Base-by-base conservation (phyloP, 2,329 filamentous ascomycete species). In the Dactylellina sp. region DNA sequence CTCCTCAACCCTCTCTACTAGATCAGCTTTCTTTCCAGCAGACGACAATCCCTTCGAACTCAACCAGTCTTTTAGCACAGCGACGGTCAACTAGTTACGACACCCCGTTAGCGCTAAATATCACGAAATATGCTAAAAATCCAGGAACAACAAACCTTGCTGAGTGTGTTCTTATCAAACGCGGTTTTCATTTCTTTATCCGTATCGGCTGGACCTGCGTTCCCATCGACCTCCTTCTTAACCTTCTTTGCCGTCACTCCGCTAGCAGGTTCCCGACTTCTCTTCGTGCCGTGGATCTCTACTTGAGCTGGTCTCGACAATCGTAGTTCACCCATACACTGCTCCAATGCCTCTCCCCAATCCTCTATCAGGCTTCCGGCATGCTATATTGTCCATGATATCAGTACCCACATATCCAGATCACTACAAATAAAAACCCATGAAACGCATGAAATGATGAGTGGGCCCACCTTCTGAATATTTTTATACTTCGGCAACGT, bases 401-500 rank as follows among this genome's bases (percentile, higher is more conserved):
- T 32, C 9, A 32, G 28, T 9, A 5, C 28, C 28, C 9, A 32
- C 9, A 32, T 32, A 4, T 32, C 5, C 9, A 32, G 28, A 32
- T 32, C n/a, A n/a, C n/a, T n/a, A n/a, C 39, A 7, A 3, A 37
- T 14, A 28, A 50, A n/a, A 52, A 24, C 62, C 39, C 77, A 42
- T 56, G 40, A 20, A 25, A 24, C 1, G 1, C 24, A 2, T 25
- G 4, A 2, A 28, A 50, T 9, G n/a, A n/a, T n/a, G n/a, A n/a
- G n/a, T n/a, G n/a, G n/a, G 18, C 65, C 12, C n/a, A 83, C 82
- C 79, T 96, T 98, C 80, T 93, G 88, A 63, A 99, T 98, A 77
- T 96, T 92, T 77, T 87, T 89, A 81, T 89, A 93, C 78, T 91
- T 92, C 0, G 95, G 95, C 12, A 91, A 80, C 0, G 95, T 98